These are phyloP conservation scores for Aspergillus nanangensis DNA, from an alignment of 495 filamentous ascomycete genomes.

Conservation along the genomic window DNA sequence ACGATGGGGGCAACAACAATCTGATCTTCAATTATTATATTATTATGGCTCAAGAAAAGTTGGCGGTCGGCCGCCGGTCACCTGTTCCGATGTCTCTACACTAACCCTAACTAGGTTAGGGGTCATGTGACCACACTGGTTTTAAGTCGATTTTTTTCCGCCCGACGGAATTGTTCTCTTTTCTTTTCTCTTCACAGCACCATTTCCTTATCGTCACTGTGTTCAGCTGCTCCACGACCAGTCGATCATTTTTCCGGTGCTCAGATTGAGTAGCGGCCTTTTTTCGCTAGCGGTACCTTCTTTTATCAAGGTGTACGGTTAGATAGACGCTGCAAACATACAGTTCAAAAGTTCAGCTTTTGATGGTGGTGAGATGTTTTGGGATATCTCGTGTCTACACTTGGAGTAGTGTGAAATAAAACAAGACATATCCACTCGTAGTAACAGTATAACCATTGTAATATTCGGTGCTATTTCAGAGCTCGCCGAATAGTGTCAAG, in stretches of 20 bases:
- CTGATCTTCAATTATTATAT: slow-evolving; percentile 6
- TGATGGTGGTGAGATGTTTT: no score
- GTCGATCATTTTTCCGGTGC: slow-evolving; percentile 63
- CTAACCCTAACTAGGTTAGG: slow-evolving; percentile 27
- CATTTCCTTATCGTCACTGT: slow-evolving; percentile 64
- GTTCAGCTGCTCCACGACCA: slow-evolving; percentile 42
- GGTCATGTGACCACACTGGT: slow-evolving; percentile 19
- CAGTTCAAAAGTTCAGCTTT: no score
- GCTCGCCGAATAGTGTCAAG: no score
- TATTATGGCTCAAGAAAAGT: slow-evolving; percentile 37
- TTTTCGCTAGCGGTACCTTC: slow-evolving; percentile 74
- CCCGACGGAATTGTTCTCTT: slow-evolving; percentile 11
- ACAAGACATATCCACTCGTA: no score
- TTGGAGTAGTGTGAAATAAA: no score
- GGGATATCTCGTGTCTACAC: no score
- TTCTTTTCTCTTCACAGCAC: slow-evolving; percentile 40
- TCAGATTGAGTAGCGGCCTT: slow-evolving; percentile 52
- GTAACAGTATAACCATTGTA: no score
- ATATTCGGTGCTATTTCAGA: no score
- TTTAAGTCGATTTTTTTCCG: slow-evolving; percentile 1
- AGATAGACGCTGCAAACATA: slow-evolving; percentile 65
- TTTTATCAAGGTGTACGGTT: slow-evolving; percentile 58
- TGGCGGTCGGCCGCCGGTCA: slow-evolving; percentile 23
- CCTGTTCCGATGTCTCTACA: no score
- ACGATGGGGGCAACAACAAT: slow-evolving; percentile 8